phyloP scores from a whole-genome alignment of 2,329 filamentous ascomycete genomes.

The Colletotrichum sp. region DNA sequence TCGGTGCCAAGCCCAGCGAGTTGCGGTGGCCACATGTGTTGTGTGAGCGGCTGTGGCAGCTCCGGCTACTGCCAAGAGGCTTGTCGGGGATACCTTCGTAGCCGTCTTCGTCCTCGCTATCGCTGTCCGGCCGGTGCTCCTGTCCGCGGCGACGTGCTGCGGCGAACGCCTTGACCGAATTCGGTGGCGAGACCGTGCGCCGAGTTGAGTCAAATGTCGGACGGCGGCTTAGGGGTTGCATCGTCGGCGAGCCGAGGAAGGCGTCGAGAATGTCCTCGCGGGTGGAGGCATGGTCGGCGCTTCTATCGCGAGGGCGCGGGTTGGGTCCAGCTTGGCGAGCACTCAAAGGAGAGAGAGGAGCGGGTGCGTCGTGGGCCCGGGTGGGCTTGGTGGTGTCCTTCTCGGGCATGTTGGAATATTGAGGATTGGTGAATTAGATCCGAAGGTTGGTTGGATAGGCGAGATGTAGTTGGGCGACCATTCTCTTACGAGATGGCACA shows the following conservation, averaged over 20 bases:
- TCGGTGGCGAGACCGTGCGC: conserved; percentile 61
- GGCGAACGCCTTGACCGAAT: conserved; percentile 97
- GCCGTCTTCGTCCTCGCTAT: conserved; percentile 28
- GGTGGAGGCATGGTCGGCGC: not conserved
- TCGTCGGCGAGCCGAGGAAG: not conserved
- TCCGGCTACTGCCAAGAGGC: conserved; percentile 68
- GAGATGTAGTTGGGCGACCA: not conserved
- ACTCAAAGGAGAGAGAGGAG: not conserved
- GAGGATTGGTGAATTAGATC: not conserved
- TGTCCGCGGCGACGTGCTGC: conserved; percentile 85
- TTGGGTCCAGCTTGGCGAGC: not conserved
- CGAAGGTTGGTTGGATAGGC: not conserved
- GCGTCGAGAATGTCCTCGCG: not conserved
- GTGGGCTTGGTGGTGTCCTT: not conserved
- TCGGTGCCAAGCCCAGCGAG: conserved; percentile 58
- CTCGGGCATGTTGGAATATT: not conserved
- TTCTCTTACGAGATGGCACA: not conserved
- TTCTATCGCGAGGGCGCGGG: not conserved
- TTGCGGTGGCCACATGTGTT: conserved; percentile 62
- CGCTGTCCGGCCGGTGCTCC: conserved; percentile 52
- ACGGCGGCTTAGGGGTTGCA: conserved; percentile 42
- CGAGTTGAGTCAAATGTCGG: conserved; percentile 59
- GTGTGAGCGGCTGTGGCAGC: conserved; percentile 59
- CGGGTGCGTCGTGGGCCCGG: not conserved
- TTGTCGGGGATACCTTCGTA: conserved; percentile 64